These are phyloP conservation scores for Brachypodium distachyon DNA, from an alignment of 202 grass and related monocot genomes.

Conservation along the genomic window DNA sequence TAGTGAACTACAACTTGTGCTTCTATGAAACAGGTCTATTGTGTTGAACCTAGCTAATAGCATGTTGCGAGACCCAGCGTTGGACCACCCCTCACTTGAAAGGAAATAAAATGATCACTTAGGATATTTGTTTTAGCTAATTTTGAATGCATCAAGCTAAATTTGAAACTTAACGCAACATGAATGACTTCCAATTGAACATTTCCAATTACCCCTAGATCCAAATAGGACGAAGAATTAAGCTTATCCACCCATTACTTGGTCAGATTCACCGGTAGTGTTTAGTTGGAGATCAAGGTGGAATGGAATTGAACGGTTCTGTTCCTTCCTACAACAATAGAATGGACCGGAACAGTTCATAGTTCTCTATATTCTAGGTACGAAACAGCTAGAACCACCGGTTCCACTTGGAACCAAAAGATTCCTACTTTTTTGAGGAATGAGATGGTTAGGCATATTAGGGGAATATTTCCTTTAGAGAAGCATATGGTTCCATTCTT, in stretches of 20 bases:
- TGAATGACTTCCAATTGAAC: neutral
- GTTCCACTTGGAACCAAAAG: too few relatives aligned
- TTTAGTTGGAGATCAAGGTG: too few relatives aligned
- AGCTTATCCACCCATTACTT: neutral
- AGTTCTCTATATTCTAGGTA: too few relatives aligned
- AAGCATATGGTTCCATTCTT: too few relatives aligned
- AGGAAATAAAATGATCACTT: neutral
- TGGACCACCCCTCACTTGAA: neutral
- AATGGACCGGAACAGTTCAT: too few relatives aligned
- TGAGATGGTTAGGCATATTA: too few relatives aligned
- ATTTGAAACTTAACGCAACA: neutral
- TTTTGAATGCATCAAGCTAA: neutral
- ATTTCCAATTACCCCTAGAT: neutral
- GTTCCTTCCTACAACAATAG: too few relatives aligned
- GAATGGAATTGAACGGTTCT: too few relatives aligned
- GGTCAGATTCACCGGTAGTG: neutral
- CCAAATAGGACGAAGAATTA: neutral
- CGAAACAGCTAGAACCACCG: too few relatives aligned
- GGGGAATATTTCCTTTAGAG: too few relatives aligned
- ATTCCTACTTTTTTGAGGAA: too few relatives aligned
- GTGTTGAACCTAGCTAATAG: neutral
- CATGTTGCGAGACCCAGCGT: neutral
- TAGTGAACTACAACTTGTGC: neutral
- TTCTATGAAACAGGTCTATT: neutral
- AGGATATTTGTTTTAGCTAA: too few relatives aligned